Conservation (phyloP, 805 yeast species). For the Sugiyamaella americana region DNA sequence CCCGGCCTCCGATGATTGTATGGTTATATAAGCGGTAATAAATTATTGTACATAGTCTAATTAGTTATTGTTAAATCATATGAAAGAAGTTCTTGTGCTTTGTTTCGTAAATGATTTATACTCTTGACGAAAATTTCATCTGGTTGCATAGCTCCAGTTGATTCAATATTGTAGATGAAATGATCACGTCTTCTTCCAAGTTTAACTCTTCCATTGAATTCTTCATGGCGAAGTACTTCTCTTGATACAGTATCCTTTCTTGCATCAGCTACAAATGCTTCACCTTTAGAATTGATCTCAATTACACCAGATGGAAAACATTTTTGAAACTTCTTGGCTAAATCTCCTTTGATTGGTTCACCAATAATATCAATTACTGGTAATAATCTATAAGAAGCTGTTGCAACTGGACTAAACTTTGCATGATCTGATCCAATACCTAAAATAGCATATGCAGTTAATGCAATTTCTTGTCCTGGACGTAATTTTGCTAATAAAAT, state of each 20-base stretch:
- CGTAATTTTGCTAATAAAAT: conserved; percentile 86
- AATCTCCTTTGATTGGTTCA: conserved; percentile 66
- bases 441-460: conserved; percentile 82
- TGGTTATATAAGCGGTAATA: neutral
- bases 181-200: conserved; percentile 89
- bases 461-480: conserved; percentile 93
- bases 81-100: conserved; percentile 34
- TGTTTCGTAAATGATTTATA: conserved; percentile 75
- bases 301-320: conserved; percentile 95
- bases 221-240: conserved; percentile 90
- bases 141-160: conserved; percentile 95
- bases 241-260: conserved; percentile 95
- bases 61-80: conserved; percentile 13
- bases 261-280: conserved; percentile 80
- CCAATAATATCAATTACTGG: conserved; percentile 73
- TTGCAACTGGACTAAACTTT: conserved; percentile 93
- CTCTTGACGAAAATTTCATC: conserved; percentile 92
- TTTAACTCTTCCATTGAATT: conserved; percentile 82
- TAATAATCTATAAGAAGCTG: conserved; percentile 90
- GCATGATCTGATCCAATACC: conserved; percentile 97
- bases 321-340: conserved; percentile 71
- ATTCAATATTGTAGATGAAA: conserved; percentile 89
- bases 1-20: too few relatives aligned
- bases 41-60: neutral
- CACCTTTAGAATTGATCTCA: conserved; percentile 57